Conservation (phyloP, 2,329 filamentous ascomycete genomes). For the Diaporthe humulicola region DNA sequence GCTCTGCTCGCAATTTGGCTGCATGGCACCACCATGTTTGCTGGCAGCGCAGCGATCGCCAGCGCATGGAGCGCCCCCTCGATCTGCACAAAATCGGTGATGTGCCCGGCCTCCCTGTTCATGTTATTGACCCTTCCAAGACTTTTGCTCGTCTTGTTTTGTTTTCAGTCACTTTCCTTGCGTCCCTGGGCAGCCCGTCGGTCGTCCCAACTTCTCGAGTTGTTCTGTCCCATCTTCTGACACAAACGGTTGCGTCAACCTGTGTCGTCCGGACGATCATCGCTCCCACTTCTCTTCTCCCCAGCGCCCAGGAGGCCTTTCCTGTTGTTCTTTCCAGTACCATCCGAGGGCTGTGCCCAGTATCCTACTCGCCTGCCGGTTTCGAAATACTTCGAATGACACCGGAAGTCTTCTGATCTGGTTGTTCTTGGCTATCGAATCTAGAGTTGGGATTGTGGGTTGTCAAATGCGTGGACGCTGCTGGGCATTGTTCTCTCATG, state of each 20-base stretch:
- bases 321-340: neutral
- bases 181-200: neutral
- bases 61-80: neutral
- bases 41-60: neutral
- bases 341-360: slow-evolving; percentile 25
- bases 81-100: slow-evolving; percentile 25
- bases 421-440: slow-evolving; percentile 14
- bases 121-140: neutral
- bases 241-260: slow-evolving; percentile 4
- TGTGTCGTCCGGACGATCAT: slow-evolving; percentile 20
- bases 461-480: slow-evolving; percentile 17
- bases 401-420: neutral
- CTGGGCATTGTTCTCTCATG: slow-evolving; percentile 16
- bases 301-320: slow-evolving; percentile 13
- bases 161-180: neutral
- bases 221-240: slow-evolving; percentile 24
- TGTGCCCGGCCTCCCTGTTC: neutral
- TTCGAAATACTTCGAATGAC: slow-evolving; percentile 28
- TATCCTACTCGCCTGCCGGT: slow-evolving; percentile 6
- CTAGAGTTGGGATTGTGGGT: slow-evolving; percentile 22
- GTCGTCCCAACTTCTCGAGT: slow-evolving; percentile 1
- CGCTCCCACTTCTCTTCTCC: slow-evolving; percentile 1
- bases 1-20: slow-evolving; percentile 16
- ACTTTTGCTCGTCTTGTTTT: slow-evolving; percentile 3
- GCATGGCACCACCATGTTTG: slow-evolving; percentile 31